Evolutionary conservation across 768 basidiomycete genomes (phyloP), one percentile per base, ranked within the genome.

Genomic region (Omphalotus guepiniiformis): DNA sequence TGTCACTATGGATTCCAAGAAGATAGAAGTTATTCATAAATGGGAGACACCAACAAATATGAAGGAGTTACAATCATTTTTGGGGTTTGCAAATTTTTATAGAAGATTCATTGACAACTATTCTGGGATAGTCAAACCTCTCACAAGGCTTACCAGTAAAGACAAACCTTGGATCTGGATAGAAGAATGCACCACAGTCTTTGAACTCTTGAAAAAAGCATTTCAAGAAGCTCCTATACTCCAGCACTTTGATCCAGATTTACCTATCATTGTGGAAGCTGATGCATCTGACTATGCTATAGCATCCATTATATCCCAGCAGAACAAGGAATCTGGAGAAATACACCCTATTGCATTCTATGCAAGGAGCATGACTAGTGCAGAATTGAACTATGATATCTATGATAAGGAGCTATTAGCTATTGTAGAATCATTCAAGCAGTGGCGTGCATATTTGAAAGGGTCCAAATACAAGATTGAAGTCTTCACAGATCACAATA

Each of bases 71-170:
- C 62, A 65, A 50, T 58, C 56, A 2, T 78, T 78, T 50, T 48
- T 77, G 0, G 70, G 76, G 1, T 76, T 78, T 29, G 39, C 56
- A 2, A 70, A 71, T 45, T 74, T 68, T 35, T 72, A 70, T 18
- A 27, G 57, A 2, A 34, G 52, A 2, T 75, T 73, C 39, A 67
- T 74, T 7, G 3, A 39, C 1, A 45, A 58, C 0, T 77, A 63
- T 49, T 54, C 65, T 0, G 12, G 59, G 0, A 53, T 68, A 3
- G 45, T 63, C 2, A 28, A 32, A 32, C 27, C 42, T 8, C 13
- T 43, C 8, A 27, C 42, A 5, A 27, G 22, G 21, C 8, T 43
- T 12, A 8, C 22, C 16, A 5, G 7, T 6, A 43, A 27, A 19
- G 19, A 43, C 13, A n/a, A 23, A 4, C 6, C 5, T 12, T 43